Evolutionary conservation across 148 eudicot species (phyloP).

Genomic region (Cornus suecica): DNA sequence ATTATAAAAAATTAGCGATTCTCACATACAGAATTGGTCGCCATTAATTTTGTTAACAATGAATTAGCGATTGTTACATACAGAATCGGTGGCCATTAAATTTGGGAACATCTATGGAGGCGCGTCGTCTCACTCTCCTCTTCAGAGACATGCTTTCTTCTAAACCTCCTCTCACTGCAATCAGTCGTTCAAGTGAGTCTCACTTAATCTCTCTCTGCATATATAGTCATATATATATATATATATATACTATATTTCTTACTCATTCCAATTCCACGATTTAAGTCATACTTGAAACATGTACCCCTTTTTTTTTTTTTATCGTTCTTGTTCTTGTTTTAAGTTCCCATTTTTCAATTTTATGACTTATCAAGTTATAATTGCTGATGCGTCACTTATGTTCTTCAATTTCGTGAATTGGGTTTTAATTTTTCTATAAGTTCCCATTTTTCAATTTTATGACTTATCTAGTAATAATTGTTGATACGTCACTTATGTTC

Average conservation of each 20-base stretch:
- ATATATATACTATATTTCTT: neutral
- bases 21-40: too few species aligned
- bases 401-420: slow-evolving; percentile 29
- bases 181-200: slow-evolving; percentile 21
- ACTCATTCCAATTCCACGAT: neutral
- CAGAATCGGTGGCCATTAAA: neutral
- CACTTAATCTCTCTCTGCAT: neutral
- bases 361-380: slow-evolving; percentile 2
- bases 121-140: slow-evolving; percentile 2
- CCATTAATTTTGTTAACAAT: too few species aligned
- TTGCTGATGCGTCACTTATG: neutral
- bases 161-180: slow-evolving; percentile 16
- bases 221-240: neutral
- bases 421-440: slow-evolving; percentile 19
- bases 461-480: slow-evolving; percentile 1
- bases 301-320: too few species aligned
- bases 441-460: neutral
- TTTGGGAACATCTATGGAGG: neutral
- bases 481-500: neutral
- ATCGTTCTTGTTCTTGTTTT: too few species aligned
- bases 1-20: too few species aligned
- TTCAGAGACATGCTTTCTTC: neutral
- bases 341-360: neutral
- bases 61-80: too few species aligned
- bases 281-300: too few species aligned